Base-by-base conservation (phyloP, 2,329 filamentous ascomycete genomes). In the Trichoderma sp. region DNA sequence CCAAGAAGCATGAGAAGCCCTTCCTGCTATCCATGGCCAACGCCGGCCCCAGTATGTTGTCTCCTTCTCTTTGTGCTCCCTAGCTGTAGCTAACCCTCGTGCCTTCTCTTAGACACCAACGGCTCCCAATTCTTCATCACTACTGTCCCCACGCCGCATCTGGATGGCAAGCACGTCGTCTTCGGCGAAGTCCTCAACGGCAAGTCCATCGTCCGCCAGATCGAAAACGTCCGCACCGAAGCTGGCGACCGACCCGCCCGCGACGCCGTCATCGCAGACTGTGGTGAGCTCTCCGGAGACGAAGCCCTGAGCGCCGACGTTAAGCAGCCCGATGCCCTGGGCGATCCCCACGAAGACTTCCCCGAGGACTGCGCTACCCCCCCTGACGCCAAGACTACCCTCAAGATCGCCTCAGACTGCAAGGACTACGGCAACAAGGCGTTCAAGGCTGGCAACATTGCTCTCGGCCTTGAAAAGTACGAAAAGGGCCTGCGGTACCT, bases 91-190 rank as follows among this genome's bases (percentile, higher is more conserved):
- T 35, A 60, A 59, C 27, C 29, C 22, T 12, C 56, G 2, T 13
- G 12, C 45, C 12, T 53, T 12, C 37, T n/a, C 9, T 2, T 13
- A 92, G 90, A 90, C 74, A 97, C 95, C 79, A 99, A 99, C 78
- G 95, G 95, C 76, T 96, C 92, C 60, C 95, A 99, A 77, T 99
- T 99, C 87, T 99, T 99, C 86, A 84, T 98, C 74, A 99, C 95
- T 58, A 98, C 95, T 17, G 92, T 97, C 34, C 86, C 90, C n/a
- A 98, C 95, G 15, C 94, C 93, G 57, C 95, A 98, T 79, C 87
- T 98, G 45, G 94, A 99, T 79, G 89, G 89, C 78, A 99, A 99
- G 85, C 94, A 99, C 81, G 95, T 98, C 56, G 94, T 99, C 27
- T 99, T 97, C 74, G 95, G 95, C 71, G 91, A 97, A 78, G 94